Base-by-base conservation (phyloP, 768 basidiomycete genomes). In the Mycena crocata region DNA sequence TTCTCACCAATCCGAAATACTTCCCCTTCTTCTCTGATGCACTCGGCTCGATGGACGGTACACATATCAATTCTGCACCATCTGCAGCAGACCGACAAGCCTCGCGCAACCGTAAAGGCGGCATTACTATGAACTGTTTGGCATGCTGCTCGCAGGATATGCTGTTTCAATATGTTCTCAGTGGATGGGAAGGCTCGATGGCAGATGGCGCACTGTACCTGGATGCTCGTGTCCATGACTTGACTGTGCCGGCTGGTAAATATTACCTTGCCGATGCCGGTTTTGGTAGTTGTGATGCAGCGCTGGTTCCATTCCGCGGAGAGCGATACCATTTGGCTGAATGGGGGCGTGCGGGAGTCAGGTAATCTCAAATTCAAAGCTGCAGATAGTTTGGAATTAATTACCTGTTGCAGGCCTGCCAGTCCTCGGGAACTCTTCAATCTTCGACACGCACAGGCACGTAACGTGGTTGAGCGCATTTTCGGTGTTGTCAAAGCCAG, bases 391-490 rank as follows among this genome's bases (percentile, higher is more conserved):
- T 31, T 55, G 10, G 1, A 23, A 50, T 14, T 37, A 24, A 49
- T 21, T 49, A n/a, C n/a, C 30, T 23, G 23, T 61, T 63, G 5
- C 51, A 77, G 77, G 13, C 81, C 80, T 24, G n/a, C 31, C 39
- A 77, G 73, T 51, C 23, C 61, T 14, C 64, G 81, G 63, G 80
- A 83, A 57, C 59, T 83, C 0, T 81, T 75, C 60, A 83, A 82
- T 62, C 73, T 83, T 1, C 72, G 72, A 1, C 81, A 83, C 69
- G 71, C 79, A 21, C 71, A 70, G 31, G 74, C 73, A 4, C 72
- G 72, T 0, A 83, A 82, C 73, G 72, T 81, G 31, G 71, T 83
- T 66, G 78, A n/a, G n/a, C n/a, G n/a, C n/a, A n/a, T n/a, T n/a
- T n/a, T n/a, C n/a, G n/a, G n/a, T 28, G 67, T 78, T 4, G 3